Evolutionary conservation across 495 filamentous ascomycete species (phyloP).

Genomic region (Melanomma pulvis-pyrius): DNA sequence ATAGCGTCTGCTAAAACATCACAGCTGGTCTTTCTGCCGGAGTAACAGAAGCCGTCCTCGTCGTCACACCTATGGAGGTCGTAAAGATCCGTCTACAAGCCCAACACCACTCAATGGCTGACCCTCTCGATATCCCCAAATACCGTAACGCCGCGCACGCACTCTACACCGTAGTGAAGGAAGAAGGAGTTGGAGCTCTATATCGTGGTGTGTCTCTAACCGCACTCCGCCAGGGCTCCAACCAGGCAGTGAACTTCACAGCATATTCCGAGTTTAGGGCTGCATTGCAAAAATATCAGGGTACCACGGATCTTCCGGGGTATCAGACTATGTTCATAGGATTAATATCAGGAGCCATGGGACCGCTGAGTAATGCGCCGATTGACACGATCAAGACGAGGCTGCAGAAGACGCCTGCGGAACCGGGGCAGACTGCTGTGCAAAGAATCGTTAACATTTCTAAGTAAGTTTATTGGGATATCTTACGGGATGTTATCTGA

Average conservation of each 20-base stretch:
- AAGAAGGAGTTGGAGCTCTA: conserved; percentile 84
- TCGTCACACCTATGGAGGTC: conserved; percentile 98
- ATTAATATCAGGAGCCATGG: conserved; percentile 90
- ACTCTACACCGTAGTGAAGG: conserved; percentile 84
- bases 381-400: conserved; percentile 99
- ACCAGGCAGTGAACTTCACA: conserved; percentile 98
- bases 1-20: conserved; percentile 5
- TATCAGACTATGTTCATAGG: conserved; percentile 93
- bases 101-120: conserved; percentile 92
- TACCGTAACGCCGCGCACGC: conserved; percentile 98
- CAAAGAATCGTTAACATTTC: conserved; percentile 76
- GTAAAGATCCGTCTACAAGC: conserved; percentile 98
- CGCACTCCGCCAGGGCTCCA: conserved; percentile 89
- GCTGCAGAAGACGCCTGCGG: conserved; percentile 84
- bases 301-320: conserved; percentile 66
- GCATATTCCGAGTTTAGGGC: conserved; percentile 94
- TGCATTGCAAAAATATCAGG: conserved; percentile 66
- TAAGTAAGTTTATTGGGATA: conserved; percentile 17
- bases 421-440: conserved; percentile 77
- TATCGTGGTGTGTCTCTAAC: conserved; percentile 94
- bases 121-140: conserved; percentile 87
- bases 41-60: conserved; percentile 91
- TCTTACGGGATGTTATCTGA: not conserved
- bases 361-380: conserved; percentile 91
- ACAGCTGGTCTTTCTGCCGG: conserved; percentile 86